Conservation (phyloP, 108 stramenopile genomes). For the Cyclostephanos tholiformis region DNA sequence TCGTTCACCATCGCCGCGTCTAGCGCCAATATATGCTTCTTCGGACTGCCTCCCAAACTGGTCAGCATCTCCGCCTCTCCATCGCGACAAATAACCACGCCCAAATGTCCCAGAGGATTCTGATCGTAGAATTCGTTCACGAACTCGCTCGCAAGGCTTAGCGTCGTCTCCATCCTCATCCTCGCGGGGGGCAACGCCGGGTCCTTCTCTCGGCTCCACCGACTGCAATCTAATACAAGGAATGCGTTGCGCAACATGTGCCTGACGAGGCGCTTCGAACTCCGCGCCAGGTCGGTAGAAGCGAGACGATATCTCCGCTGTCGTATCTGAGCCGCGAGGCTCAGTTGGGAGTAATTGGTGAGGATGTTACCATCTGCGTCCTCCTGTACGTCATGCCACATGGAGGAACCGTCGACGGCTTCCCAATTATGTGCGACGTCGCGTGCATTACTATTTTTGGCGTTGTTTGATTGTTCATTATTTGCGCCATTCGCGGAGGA, state of each 20-base stretch:
- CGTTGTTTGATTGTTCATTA: conserved; percentile 8
- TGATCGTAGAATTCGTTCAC: conserved; percentile 83
- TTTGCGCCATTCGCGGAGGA: conserved; percentile 11
- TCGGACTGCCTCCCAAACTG: conserved; percentile 61
- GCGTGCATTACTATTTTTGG: conserved; percentile 10
- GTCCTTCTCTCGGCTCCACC: conserved; percentile 78
- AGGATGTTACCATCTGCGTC: conserved; percentile 83
- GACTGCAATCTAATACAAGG: conserved; percentile 72
- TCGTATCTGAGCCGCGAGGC: conserved; percentile 65
- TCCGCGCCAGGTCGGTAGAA: conserved; percentile 70
- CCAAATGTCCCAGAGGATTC: conserved; percentile 85
- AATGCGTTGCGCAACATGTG: conserved; percentile 89
- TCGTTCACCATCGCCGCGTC: conserved; percentile 51
- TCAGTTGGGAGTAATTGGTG: conserved; percentile 46
- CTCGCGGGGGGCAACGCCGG: conserved; percentile 62
- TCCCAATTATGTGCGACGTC: conserved; percentile 69
- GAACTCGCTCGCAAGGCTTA: conserved; percentile 62
- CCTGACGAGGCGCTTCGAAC: conserved; percentile 70
- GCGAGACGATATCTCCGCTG: conserved; percentile 73
- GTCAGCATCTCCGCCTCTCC: conserved; percentile 87
- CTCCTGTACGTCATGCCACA: conserved; percentile 83
- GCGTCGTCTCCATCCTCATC: conserved; percentile 64
- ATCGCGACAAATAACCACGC: conserved; percentile 65
- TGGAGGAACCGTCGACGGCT: conserved; percentile 55
- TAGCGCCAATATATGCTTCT: conserved; percentile 72